These are phyloP conservation scores for Metschnikowia borealis DNA, from an alignment of 805 yeast genomes.

Conservation along the genomic window DNA sequence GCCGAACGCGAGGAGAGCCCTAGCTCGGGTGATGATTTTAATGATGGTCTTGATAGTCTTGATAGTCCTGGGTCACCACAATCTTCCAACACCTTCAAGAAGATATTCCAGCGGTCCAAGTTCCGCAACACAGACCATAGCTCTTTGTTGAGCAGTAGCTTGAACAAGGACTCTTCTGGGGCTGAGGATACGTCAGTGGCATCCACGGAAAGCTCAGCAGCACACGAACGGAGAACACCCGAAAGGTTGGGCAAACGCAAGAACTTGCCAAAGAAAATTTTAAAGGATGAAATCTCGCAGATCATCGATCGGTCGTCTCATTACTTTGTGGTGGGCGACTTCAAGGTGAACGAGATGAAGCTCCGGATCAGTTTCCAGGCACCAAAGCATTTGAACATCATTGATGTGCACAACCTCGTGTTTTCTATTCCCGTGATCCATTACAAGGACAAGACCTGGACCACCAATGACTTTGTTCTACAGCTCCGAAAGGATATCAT, in stretches of 20 bases:
- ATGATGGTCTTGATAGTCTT: constrained; percentile 1
- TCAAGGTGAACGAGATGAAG: constrained; percentile 31
- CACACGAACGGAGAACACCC: not conserved
- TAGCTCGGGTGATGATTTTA: constrained; percentile 25
- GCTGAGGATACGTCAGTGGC: not conserved
- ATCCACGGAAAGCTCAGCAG: constrained; percentile 1
- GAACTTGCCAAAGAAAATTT: not conserved
- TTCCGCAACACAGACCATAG: not conserved
- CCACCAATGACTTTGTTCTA: constrained; percentile 61
- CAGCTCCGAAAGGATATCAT: constrained; percentile 61
- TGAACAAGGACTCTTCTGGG: constrained; percentile 1
- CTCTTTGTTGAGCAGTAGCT: not conserved
- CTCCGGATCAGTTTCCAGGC: constrained; percentile 75
- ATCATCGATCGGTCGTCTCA: constrained; percentile 42
- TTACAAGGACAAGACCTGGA: constrained; percentile 65
- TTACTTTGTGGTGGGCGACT: constrained; percentile 37
- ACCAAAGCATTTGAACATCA: constrained; percentile 59
- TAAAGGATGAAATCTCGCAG: constrained; percentile 32
- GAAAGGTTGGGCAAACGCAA: not conserved
- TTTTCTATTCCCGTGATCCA: constrained; percentile 52
- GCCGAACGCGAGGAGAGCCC: not conserved
- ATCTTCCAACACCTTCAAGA: not conserved
- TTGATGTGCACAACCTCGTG: constrained; percentile 73
- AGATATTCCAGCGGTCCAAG: not conserved
- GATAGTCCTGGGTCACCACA: not conserved